These are phyloP conservation scores for Aphanomyces astaci DNA, from an alignment of 352 stramenopile genomes.

Conservation along the genomic window DNA sequence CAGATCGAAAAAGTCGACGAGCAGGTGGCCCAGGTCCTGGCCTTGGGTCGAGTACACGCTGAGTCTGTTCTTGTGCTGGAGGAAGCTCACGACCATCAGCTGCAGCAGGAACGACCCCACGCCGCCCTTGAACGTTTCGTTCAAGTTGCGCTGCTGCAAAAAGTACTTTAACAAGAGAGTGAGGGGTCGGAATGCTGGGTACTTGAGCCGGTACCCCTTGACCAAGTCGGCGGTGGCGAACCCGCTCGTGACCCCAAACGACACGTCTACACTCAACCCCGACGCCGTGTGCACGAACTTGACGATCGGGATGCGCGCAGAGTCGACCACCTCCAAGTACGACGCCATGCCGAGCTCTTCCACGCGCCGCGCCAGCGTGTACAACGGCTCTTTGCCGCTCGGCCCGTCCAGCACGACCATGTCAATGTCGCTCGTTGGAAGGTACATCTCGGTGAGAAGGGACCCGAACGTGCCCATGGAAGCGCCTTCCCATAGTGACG, in stretches of 20 bases:
- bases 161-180: conserved; percentile 96
- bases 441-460: conserved; percentile 87
- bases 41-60: conserved; percentile 33
- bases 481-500: conserved; percentile 43
- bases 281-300: conserved; percentile 90
- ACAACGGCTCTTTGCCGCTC: conserved; percentile 45
- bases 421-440: conserved; percentile 91
- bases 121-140: conserved; percentile 92
- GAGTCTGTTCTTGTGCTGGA: conserved; percentile 83
- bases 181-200: conserved; percentile 88
- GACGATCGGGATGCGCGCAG: conserved; percentile 92
- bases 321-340: conserved; percentile 93
- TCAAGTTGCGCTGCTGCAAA: conserved; percentile 85
- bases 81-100: conserved; percentile 92
- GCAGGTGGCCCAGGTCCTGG: conserved; percentile 79
- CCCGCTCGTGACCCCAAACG: conserved; percentile 83
- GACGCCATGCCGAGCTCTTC: conserved; percentile 64
- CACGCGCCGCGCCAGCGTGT: conserved; percentile 44
- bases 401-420: conserved; percentile 84
- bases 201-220: conserved; percentile 85
- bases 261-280: conserved; percentile 89
- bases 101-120: conserved; percentile 92
- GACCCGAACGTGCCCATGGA: conserved; percentile 88
- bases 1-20: conserved; percentile 94
- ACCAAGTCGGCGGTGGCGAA: conserved; percentile 83